Conservation (phyloP, 1,139 yeast genomes). For the Hyphopichia khmerensis region DNA sequence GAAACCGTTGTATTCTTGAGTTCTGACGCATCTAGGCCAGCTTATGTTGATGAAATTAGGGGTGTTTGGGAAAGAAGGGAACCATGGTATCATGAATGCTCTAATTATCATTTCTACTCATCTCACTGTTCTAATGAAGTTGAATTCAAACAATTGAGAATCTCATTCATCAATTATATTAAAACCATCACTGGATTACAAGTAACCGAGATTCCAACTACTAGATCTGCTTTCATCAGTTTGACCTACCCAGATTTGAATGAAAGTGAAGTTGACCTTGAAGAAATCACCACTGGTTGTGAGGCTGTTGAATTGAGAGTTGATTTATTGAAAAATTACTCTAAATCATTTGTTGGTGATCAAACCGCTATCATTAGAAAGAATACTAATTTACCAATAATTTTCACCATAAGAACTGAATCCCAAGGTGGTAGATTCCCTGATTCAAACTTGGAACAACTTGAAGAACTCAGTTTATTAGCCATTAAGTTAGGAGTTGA, state of each 20-base stretch:
- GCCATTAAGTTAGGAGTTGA: conserved; percentile 72
- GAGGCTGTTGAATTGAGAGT: conserved; percentile 84
- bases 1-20: conserved; percentile 74
- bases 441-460: conserved; percentile 45
- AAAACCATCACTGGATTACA: conserved; percentile 63
- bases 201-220: conserved; percentile 42
- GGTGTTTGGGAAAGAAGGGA: conserved; percentile 86
- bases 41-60: conserved; percentile 73
- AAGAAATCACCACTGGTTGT: conserved; percentile 63
- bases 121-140: conserved; percentile 60
- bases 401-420: conserved; percentile 75
- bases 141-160: conserved; percentile 59
- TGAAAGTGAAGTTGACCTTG: conserved; percentile 42
- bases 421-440: conserved; percentile 84
- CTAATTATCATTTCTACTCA: conserved; percentile 76
- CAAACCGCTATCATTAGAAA: conserved; percentile 72
- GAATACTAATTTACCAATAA: conserved; percentile 65
- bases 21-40: conserved; percentile 83
- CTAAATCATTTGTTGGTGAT: conserved; percentile 59
- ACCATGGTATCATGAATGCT: conserved; percentile 74
- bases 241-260: conserved; percentile 61
- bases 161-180: conserved; percentile 59
- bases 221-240: conserved; percentile 69
- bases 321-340: conserved; percentile 59
- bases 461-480: conserved; percentile 52